Conservation (phyloP, 2,329 filamentous ascomycete genomes). For the Pseudogymnoascus sp. region DNA sequence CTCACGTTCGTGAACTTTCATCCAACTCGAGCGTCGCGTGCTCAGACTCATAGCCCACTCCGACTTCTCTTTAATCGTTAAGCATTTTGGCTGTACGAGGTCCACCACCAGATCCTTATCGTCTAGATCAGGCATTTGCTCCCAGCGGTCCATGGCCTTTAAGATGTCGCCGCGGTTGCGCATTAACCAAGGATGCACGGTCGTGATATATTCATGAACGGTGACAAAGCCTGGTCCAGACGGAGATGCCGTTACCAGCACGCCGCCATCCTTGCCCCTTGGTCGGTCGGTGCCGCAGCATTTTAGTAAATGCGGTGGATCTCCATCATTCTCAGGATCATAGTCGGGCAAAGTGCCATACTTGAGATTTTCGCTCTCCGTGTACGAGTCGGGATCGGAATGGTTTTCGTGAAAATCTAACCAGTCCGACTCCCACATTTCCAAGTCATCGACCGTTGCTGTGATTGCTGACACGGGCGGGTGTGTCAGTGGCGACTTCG, state of each 20-base stretch:
- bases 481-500: neutral
- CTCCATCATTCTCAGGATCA: neutral
- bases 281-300: neutral
- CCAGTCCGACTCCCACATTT: neutral
- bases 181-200: constrained; percentile 22
- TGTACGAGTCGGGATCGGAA: neutral
- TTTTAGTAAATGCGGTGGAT: neutral
- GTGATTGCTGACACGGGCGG: neutral
- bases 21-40: neutral
- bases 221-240: constrained; percentile 17
- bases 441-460: neutral
- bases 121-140: neutral
- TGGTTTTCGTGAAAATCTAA: neutral
- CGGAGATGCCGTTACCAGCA: neutral
- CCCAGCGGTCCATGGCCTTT: neutral
- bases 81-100: neutral
- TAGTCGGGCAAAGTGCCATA: neutral
- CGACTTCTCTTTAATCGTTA: neutral
- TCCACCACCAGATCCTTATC: neutral
- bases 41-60: neutral
- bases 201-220: constrained; percentile 22
- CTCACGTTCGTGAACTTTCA: neutral
- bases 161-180: constrained; percentile 11
- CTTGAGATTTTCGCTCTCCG: neutral
- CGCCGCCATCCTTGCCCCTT: neutral